phyloP scores from a whole-genome alignment of 169 alveolate species.

The Theileria annulata region DNA sequence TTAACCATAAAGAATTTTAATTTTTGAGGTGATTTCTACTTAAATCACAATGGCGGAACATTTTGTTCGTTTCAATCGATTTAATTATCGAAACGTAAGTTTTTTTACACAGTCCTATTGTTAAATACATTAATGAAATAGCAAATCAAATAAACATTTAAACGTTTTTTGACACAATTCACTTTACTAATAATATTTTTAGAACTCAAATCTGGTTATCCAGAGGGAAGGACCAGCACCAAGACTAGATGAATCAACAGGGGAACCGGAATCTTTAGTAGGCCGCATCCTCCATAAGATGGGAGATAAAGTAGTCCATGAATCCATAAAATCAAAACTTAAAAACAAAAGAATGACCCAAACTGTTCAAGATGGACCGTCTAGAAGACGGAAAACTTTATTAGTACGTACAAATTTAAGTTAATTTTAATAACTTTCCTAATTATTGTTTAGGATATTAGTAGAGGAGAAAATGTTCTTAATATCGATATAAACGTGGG shows the following conservation, averaged over 20 bases:
- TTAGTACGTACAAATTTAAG: conserved; percentile 54
- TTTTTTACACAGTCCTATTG: background rate
- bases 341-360: conserved; percentile 33
- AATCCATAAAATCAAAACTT: conserved; percentile 40
- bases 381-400: conserved; percentile 45
- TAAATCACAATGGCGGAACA: conserved; percentile 87
- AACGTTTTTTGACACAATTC: background rate
- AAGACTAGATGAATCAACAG: conserved; percentile 89
- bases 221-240: conserved; percentile 85
- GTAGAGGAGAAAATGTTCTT: conserved; percentile 82
- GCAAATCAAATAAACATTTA: background rate
- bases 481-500: conserved; percentile 83
- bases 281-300: conserved; percentile 86
- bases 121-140: background rate
- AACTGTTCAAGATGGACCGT: conserved; percentile 22
- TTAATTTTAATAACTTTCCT: conserved; percentile 20
- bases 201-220: conserved; percentile 86
- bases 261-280: conserved; percentile 95
- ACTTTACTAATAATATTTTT: conserved; percentile 9
- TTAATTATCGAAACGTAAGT: conserved; percentile 83
- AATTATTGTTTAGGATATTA: conserved; percentile 61
- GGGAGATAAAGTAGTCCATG: conserved; percentile 91
- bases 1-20: background rate
- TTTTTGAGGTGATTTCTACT: background rate
- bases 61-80: conserved; percentile 89